phyloP scores from a whole-genome alignment of 192 early-diverging fungal genomes.

The Podila clonocystis region DNA sequence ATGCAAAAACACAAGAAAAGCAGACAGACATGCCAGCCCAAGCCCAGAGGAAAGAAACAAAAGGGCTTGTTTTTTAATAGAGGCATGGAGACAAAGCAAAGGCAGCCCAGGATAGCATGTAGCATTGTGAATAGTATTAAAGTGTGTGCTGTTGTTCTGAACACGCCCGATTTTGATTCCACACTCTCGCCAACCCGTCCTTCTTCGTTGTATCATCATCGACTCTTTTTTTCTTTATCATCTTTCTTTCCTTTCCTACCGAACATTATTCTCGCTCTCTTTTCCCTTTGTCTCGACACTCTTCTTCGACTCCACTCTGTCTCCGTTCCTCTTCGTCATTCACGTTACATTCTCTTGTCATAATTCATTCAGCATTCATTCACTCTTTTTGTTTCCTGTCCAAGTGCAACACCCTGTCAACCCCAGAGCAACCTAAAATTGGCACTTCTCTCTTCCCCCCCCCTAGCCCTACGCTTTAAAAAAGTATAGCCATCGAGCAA shows the following conservation, averaged over 20 bases:
- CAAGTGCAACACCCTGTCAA: background rate
- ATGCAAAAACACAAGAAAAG: too few species aligned
- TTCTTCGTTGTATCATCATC: background rate
- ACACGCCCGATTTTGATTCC: constrained; percentile 3
- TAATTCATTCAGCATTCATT: background rate
- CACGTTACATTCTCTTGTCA: background rate
- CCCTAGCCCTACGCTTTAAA: too few species aligned
- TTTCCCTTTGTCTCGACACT: background rate
- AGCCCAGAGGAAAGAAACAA: too few species aligned
- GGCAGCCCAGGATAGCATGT: too few species aligned
- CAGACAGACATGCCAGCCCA: too few species aligned
- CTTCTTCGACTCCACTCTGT: background rate
- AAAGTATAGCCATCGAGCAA: too few species aligned
- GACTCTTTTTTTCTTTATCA: background rate
- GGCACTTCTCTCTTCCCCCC: background rate
- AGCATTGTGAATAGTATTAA: too few species aligned
- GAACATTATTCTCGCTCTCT: background rate
- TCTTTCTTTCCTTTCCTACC: background rate
- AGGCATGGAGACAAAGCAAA: too few species aligned
- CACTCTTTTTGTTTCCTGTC: background rate
- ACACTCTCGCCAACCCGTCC: background rate
- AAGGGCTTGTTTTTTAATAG: too few species aligned
- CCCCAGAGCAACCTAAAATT: too few species aligned
- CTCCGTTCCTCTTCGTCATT: background rate
- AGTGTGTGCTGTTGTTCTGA: background rate